Conservation (phyloP, 148 eudicot genomes). For the Vaccinium macrocarpon region DNA sequence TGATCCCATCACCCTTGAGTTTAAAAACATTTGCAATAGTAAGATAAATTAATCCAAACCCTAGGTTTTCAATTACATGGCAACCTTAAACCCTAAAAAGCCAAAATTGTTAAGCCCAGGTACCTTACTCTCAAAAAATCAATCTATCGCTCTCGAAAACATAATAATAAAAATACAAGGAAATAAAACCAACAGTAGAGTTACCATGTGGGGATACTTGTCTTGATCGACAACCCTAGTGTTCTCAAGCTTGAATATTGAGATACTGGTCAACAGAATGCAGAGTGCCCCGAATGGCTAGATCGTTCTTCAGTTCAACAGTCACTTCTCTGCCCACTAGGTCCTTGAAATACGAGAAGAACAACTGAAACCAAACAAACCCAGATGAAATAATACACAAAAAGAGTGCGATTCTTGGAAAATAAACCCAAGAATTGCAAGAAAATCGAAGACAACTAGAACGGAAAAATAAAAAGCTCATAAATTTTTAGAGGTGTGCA, state of each 20-base stretch:
- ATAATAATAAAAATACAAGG: background rate
- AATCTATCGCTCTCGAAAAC: background rate
- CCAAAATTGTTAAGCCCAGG: background rate
- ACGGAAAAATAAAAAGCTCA: background rate
- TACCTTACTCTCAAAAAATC: background rate
- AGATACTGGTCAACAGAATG: slow-evolving; percentile 98
- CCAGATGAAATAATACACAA: background rate
- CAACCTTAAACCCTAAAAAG: background rate
- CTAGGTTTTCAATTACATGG: background rate
- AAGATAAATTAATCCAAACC: background rate
- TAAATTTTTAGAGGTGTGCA: background rate
- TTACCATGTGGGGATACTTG: slow-evolving; percentile 97
- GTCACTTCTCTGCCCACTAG: slow-evolving; percentile 92
- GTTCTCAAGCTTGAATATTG: slow-evolving; percentile 93
- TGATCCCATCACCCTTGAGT: background rate
- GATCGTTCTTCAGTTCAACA: slow-evolving; percentile 91
- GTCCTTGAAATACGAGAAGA: slow-evolving; percentile 95
- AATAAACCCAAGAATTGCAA: background rate
- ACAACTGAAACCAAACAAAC: slow-evolving; percentile 52
- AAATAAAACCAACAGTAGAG: background rate
- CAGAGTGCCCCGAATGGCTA: slow-evolving; percentile 87
- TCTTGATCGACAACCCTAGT: slow-evolving; percentile 98
- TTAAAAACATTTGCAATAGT: background rate
- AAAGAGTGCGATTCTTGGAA: background rate
- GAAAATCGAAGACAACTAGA: background rate